Evolutionary conservation across 73 alveolate species (phyloP), one percentile per base, ranked within the genome.

Genomic region (Paramecium tetraurelia): DNA sequence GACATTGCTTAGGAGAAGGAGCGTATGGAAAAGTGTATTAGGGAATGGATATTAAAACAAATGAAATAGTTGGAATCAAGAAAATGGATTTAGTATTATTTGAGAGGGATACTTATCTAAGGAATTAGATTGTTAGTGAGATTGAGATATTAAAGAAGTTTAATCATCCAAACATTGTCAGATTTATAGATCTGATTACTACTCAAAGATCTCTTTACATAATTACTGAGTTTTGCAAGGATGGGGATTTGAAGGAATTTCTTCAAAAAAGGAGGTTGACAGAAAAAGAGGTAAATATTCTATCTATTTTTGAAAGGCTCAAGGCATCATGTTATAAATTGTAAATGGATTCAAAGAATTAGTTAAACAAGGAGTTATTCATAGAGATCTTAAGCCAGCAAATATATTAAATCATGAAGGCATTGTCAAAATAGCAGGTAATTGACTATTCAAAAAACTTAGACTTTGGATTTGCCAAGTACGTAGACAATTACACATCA

Each of bases 1-100:
- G 92, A 50, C 94, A 89, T 29, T 89, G 94, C 22, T 33, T 89
- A 11, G 94, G 94, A 7, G 94, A 89, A 89, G 94, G 94, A 36
- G 86, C 94, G 6, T 89, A 69, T 89, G 94, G 94, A 24, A 89
- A 89, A 40, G 94, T 89, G 11, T 89, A 40, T 53, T 57, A 89
- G 29, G 94, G 94, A 7, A 40, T 33, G n/a, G 92, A 89, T 43
- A 71, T 89, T 12, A 89, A 43, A 71, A 70, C 92, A 4, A 29
- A 53, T 16, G 89, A 69, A 38, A 89, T 50, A 24, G 90, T 89
- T 27, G 94, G 92, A 18, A 89, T 89, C 2, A 89, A 89, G 43
- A 89, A 77, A 71, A 69, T 89, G 40, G 94, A 89, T 71, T 72
- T 70, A 44, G 88, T 58, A 5, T 22, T 89, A 18, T 89, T 89